phyloP scores from a whole-genome alignment of 805 yeast species.

The Teunomyces aglyptinius region DNA sequence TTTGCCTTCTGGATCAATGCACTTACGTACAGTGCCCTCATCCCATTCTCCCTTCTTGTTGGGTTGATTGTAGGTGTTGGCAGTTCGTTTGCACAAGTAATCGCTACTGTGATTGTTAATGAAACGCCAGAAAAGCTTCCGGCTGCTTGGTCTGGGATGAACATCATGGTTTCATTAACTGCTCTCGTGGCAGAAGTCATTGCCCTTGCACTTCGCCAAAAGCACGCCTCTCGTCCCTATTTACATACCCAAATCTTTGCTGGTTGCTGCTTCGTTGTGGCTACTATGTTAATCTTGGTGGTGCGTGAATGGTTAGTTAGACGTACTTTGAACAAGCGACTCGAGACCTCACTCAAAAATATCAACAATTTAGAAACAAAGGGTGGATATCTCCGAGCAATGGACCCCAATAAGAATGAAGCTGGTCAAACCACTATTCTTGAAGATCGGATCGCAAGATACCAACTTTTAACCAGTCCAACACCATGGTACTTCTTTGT shows the following conservation, averaged over 20 bases:
- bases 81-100: constrained; percentile 18
- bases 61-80: constrained; percentile 34
- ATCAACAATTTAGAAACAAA: neutral
- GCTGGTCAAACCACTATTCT: neutral
- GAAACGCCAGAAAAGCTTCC: constrained; percentile 23
- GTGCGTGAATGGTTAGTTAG: constrained; percentile 54
- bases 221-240: constrained; percentile 39
- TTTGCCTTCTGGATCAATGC: constrained; percentile 42
- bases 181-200: constrained; percentile 52
- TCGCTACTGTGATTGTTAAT: constrained; percentile 9
- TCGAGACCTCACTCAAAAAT: neutral
- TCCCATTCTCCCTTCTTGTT: constrained; percentile 27
- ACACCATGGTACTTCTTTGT: neutral
- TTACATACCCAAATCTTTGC: constrained; percentile 60
- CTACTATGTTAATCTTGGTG: constrained; percentile 41
- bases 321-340: constrained; percentile 13
- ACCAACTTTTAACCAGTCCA: neutral
- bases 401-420: neutral
- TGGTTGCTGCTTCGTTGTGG: constrained; percentile 48
- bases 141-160: constrained; percentile 41
- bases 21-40: constrained; percentile 26
- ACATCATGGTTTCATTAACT: constrained; percentile 29
- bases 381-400: constrained; percentile 1
- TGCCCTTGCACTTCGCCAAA: constrained; percentile 44
- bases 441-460: constrained; percentile 4